These are phyloP conservation scores for Adansonia grandidieri DNA, from an alignment of 441 rosid genomes.

Conservation along the genomic window DNA sequence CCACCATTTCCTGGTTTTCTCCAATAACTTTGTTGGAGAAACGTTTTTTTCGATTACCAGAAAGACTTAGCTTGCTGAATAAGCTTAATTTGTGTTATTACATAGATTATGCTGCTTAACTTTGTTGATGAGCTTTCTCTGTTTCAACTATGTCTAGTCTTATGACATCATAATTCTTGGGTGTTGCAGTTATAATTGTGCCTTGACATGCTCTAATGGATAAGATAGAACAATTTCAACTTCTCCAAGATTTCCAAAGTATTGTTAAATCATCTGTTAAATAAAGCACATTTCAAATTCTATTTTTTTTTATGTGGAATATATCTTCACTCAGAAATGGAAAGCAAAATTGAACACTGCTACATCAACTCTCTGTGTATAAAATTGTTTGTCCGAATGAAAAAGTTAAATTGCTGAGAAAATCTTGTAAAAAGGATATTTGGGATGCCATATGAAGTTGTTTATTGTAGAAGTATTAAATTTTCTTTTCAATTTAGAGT, in stretches of 20 bases:
- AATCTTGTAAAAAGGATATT: not conserved
- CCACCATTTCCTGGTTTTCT: not conserved
- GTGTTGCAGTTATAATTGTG: not conserved
- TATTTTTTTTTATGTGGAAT: not conserved
- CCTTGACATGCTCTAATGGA: not conserved
- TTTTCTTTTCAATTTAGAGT: not conserved
- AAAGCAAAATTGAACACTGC: not conserved
- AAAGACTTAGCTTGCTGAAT: not conserved
- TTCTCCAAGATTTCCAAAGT: not conserved
- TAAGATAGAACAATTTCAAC: not conserved
- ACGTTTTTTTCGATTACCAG: not conserved
- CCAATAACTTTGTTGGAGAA: not conserved
- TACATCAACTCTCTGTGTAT: slow-evolving; percentile 3
- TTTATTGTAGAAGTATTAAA: not conserved
- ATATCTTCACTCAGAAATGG: not conserved
- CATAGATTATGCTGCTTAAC: not conserved
- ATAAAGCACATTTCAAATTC: not conserved
- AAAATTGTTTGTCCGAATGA: not conserved
- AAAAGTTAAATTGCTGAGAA: not conserved
- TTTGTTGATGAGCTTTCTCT: not conserved
- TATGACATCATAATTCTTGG: not conserved
- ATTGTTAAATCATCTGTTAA: not conserved
- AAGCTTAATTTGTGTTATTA: not conserved
- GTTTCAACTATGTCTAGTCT: not conserved
- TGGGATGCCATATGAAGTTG: not conserved